A percentile compares a stretch with the other conserved stretches of the same genome.
phyloP scores from a whole-genome alignment of 202 grass and related monocot genomes.

The Panicum hallii region DNA sequence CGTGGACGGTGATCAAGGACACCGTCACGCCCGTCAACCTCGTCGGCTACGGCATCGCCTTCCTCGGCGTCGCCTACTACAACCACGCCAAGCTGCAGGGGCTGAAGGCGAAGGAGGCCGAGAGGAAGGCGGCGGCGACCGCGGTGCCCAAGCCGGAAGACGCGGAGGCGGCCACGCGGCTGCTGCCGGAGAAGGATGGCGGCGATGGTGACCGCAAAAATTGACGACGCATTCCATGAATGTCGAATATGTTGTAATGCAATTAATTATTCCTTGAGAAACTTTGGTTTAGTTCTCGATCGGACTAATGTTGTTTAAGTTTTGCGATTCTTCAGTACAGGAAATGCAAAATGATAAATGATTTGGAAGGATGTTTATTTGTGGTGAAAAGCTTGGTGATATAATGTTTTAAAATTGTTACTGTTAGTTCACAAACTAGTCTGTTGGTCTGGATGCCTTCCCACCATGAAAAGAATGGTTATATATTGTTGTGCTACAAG shows the following conservation, averaged over 20 bases:
- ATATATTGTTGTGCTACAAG: not conserved
- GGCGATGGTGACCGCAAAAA: slow-evolving; percentile 27
- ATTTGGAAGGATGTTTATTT: not conserved
- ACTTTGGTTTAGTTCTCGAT: too few species aligned
- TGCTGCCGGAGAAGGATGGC: slow-evolving; percentile 54
- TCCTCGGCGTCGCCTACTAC: slow-evolving; percentile 89
- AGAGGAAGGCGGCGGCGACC: slow-evolving; percentile 51
- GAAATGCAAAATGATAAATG: not conserved
- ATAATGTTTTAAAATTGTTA: too few species aligned
- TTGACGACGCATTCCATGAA: not conserved
- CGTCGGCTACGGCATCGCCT: slow-evolving; percentile 77
- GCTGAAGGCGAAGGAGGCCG: slow-evolving; percentile 78
- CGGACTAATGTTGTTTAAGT: too few species aligned
- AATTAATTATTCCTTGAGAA: too few species aligned
- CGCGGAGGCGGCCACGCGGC: slow-evolving; percentile 54
- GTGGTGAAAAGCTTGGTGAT: too few species aligned
- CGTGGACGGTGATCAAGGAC: slow-evolving; percentile 84
- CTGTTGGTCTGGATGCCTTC: not conserved
- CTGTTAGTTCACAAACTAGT: not conserved
- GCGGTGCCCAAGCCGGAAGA: slow-evolving; percentile 37
- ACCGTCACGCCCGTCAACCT: slow-evolving; percentile 76
- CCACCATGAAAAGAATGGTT: not conserved
- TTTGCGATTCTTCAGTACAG: not conserved
- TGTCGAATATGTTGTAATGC: not conserved
- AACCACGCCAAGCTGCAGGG: slow-evolving; percentile 87